Percentiles rank a stretch among this genome's conserved stretches.
Conservation (phyloP, 176 grass and related monocot genomes). For the Dendrocalamus sinicus region DNA sequence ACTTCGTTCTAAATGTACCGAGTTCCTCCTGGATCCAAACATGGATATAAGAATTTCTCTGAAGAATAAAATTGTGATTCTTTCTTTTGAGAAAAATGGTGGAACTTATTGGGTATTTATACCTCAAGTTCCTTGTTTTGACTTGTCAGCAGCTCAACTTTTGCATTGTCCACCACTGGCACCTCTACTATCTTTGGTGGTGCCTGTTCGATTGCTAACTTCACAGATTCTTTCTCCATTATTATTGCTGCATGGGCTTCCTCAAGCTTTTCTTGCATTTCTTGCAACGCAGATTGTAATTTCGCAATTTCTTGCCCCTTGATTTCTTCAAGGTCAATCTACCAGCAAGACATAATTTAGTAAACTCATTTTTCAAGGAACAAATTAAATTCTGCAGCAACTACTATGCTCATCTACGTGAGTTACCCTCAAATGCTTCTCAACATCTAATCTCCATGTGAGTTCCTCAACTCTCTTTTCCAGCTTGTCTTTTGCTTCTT, state of each 20-base stretch:
- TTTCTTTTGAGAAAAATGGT: slow-evolving; percentile 27
- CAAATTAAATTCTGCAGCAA: slow-evolving; percentile 17
- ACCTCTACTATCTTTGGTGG: slow-evolving; percentile 90
- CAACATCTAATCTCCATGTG: slow-evolving; percentile 84
- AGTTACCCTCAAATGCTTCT: slow-evolving; percentile 89
- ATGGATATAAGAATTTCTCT: slow-evolving; percentile 11
- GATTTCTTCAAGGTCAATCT: slow-evolving; percentile 86
- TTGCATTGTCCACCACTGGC: slow-evolving; percentile 67
- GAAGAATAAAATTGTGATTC: slow-evolving; percentile 18
- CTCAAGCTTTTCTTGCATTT: slow-evolving; percentile 74
- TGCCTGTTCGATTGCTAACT: slow-evolving; percentile 79
- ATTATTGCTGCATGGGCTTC: slow-evolving; percentile 68
- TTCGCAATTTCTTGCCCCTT: slow-evolving; percentile 79
- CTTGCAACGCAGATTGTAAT: slow-evolving; percentile 71
- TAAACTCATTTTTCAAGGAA: slow-evolving; percentile 21
- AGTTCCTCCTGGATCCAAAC: slow-evolving; percentile 64
- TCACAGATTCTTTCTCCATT: slow-evolving; percentile 77
- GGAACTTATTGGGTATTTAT: slow-evolving; percentile 11
- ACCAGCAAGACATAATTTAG: slow-evolving; percentile 37
- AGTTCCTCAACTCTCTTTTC: slow-evolving; percentile 96
- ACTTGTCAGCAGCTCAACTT: slow-evolving; percentile 67
- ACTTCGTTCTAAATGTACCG: slow-evolving; percentile 67
- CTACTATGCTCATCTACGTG: slow-evolving; percentile 23
- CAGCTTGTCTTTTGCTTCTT: slow-evolving; percentile 94
- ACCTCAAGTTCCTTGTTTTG: slow-evolving; percentile 83